These are phyloP conservation scores for Suillus americanus DNA, from an alignment of 768 basidiomycete genomes.

Conservation along the genomic window DNA sequence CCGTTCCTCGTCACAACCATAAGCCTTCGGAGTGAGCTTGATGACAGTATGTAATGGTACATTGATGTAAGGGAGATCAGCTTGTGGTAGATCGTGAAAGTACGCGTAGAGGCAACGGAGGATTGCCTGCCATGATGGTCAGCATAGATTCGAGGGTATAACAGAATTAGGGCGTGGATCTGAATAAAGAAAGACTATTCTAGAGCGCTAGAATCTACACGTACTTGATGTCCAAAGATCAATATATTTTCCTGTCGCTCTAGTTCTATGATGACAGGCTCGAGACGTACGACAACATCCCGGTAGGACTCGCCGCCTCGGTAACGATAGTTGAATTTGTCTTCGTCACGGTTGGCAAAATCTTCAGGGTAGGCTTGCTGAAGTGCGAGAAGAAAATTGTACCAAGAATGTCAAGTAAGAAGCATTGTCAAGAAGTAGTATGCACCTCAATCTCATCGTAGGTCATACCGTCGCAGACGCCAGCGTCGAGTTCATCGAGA, in stretches of 20 bases:
- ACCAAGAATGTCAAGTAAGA: not conserved
- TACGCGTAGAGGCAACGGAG: constrained; percentile 84
- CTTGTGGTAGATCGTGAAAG: constrained; percentile 90
- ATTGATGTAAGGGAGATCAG: constrained; percentile 96
- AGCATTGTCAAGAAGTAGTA: constrained; percentile 4
- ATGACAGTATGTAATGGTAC: constrained; percentile 97
- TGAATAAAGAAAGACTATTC: not conserved
- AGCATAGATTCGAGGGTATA: constrained; percentile 4
- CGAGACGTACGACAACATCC: constrained; percentile 91
- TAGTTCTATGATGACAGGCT: constrained; percentile 99
- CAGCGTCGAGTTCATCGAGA: constrained; percentile 96
- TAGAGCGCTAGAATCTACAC: constrained; percentile 7
- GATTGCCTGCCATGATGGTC: constrained; percentile 23
- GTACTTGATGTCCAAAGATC: constrained; percentile 91
- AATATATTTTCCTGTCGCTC: constrained; percentile 97
- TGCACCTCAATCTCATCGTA: constrained; percentile 96
- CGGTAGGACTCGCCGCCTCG: constrained; percentile 97
- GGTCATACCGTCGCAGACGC: constrained; percentile 99
- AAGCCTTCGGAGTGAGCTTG: constrained; percentile 96
- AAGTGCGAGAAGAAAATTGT: not conserved
- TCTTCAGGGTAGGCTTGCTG: constrained; percentile 96
- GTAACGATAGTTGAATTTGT: constrained; percentile 99
- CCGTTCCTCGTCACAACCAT: constrained; percentile 98
- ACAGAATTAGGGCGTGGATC: not conserved
- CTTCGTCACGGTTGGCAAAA: constrained; percentile 96